These are phyloP conservation scores for Saccharomyces hybrid DNA, from an alignment of 1,139 yeast species.

Conservation along the genomic window DNA sequence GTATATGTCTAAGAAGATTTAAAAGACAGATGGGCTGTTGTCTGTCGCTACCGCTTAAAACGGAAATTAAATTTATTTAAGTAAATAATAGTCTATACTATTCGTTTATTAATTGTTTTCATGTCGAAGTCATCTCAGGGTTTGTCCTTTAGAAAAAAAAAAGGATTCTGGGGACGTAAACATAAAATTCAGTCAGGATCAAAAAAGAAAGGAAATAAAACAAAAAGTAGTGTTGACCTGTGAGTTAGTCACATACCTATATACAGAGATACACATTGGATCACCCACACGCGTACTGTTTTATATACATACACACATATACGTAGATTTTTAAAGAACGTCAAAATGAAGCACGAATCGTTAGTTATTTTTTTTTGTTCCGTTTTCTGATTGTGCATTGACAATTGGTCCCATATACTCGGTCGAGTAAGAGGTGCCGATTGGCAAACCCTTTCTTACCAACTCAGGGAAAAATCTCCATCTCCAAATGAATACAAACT, in stretches of 20 bases:
- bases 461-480: slow-evolving; percentile 43
- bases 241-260: neutral
- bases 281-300: neutral
- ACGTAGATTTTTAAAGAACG: neutral
- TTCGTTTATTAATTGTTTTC: neutral
- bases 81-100: neutral
- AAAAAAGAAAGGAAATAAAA: neutral
- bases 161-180: neutral
- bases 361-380: neutral
- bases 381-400: neutral
- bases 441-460: slow-evolving; percentile 18
- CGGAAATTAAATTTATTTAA: neutral
- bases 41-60: neutral
- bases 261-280: neutral
- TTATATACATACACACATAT: neutral
- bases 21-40: neutral
- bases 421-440: slow-evolving; percentile 24
- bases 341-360: neutral
- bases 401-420: slow-evolving; percentile 23
- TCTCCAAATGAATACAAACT: slow-evolving; percentile 48
- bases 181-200: neutral
- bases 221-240: neutral
- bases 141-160: neutral
- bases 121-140: neutral
- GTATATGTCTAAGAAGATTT: slow-evolving; percentile 67